Percentiles rank a stretch among this genome's conserved stretches.
These are phyloP conservation scores for Houttuynia cordata DNA, from an alignment of 164 flowering plant species.

Conservation along the genomic window DNA sequence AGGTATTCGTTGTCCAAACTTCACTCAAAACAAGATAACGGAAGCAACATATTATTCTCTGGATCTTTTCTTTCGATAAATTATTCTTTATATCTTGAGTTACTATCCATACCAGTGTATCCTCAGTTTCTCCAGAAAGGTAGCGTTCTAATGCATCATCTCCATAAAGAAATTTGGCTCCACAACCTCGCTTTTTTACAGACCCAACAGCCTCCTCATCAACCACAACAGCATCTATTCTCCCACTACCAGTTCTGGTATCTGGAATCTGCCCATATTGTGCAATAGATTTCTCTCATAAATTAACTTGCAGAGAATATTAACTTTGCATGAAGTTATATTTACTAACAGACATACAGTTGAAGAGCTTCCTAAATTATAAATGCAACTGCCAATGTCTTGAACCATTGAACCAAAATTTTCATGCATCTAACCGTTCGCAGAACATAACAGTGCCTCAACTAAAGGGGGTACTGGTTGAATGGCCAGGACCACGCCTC, in stretches of 20 bases:
- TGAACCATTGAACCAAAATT: too few species aligned
- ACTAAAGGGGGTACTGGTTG: too few species aligned
- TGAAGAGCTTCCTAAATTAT: background rate
- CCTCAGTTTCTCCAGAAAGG: slow-evolving; percentile 41
- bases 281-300: background rate
- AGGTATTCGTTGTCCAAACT: background rate
- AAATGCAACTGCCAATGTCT: background rate
- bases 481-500: too few species aligned
- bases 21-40: background rate
- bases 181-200: slow-evolving; percentile 28
- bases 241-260: slow-evolving; percentile 51
- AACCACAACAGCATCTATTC: slow-evolving; percentile 84
- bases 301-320: too few species aligned
- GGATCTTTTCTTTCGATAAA: too few species aligned
- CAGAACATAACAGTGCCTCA: too few species aligned
- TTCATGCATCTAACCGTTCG: too few species aligned
- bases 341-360: background rate
- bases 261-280: slow-evolving; percentile 64
- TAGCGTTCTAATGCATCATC: slow-evolving; percentile 63
- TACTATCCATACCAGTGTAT: slow-evolving; percentile 24
- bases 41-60: background rate
- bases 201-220: slow-evolving; percentile 63
- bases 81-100: background rate
- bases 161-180: slow-evolving; percentile 75
- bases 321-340: too few species aligned